Evolutionary conservation across 768 basidiomycete species (phyloP), one percentile per base, ranked within the genome.

Genomic region (Suillus tomentosus): DNA sequence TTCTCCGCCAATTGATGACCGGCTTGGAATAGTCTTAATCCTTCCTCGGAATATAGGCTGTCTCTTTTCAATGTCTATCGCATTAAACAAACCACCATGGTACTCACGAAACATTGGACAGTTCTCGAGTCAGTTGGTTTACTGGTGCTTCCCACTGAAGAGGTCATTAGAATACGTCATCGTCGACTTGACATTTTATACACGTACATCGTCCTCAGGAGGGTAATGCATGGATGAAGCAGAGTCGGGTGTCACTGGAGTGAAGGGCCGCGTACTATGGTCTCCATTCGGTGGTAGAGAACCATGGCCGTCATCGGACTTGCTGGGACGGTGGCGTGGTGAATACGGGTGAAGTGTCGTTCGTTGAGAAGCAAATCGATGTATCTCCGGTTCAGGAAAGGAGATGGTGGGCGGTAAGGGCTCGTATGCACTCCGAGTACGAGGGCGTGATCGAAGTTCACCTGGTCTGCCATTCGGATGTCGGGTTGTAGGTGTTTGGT

Each of bases 31-130:
- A 80, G 83, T 54, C 77, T 78, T 22, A 95, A 72, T 34, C 81
- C 84, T 69, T 90, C 89, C 62, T 87, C 87, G 17, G 86, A 84
- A 56, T 85, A 79, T 36, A 91, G 77, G 50, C 89, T 91, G 67
- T 40, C 55, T 19, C 24, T 4, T 39, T 42, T 59, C 43, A 72
- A 54, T 67, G 54, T 64, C 61, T n/a, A 15, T 47, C 11, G 22
- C 42, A 59, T 15, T 37, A 27, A 55, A 56, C 19, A 50, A 62
- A 17, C 5, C 14, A 17, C 31, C 54, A 64, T 65, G 64, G 61
- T 53, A 71, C 82, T 54, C 70, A 84, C 82, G 79, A 77, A 67
- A 79, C 67, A 62, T 74, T 73, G 36, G 78, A 79, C 27, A 79
- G 62, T 62, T 78, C 77, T 40, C 68, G 70, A 7, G 75, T 76